Evolutionary conservation across 2,329 filamentous ascomycete genomes (phyloP), one percentile per base, ranked within the genome.

Genomic region (Talaromyces funiculosus): DNA sequence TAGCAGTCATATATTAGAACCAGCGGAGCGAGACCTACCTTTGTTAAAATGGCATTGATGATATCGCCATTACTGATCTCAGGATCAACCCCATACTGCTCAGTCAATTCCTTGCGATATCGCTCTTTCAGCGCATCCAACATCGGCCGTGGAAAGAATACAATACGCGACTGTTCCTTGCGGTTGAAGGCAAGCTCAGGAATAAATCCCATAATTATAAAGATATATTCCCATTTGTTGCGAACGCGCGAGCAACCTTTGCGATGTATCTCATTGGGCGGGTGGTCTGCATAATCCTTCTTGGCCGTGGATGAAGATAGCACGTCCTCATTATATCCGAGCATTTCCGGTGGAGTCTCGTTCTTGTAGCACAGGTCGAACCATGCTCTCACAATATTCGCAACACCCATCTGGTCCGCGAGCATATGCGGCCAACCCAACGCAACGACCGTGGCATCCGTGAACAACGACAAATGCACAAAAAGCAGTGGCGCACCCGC

Each of bases 351-450:
- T 0, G 54, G 54, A 4, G 20, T 7, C n/a, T 35, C 20, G 14
- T 45, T 45, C 3, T 45, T 16, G 29, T 51, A 51, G n/a, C 31
- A 5, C 14, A 57, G 40, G 7, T 20, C 29, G 10, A 57, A 18
- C 54, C 54, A 57, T 20, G 54, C 54, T 6, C 54, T 20, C 54
- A 57, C 29, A 20, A 57, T 57, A 24, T 57, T 57, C 1, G 38
- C 31, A 2, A 57, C 14, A 9, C 54, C 54, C 20, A 57, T 35
- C 24, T 57, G 54, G 18, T 57, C 54, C 14, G 40, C 31, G 22
- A 57, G 26, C 5, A 24, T 10, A 24, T 57, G 54, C 12, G 54
- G 40, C 1, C 22, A 5, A 20, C 54, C 22, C 2, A 35, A 7
- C 31, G 54, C 54, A 20, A 57, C 22, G 26, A 57, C 54, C 5